Conservation (phyloP, 2,329 filamentous ascomycete genomes). For the Exophiala phaeomuriformis region DNA sequence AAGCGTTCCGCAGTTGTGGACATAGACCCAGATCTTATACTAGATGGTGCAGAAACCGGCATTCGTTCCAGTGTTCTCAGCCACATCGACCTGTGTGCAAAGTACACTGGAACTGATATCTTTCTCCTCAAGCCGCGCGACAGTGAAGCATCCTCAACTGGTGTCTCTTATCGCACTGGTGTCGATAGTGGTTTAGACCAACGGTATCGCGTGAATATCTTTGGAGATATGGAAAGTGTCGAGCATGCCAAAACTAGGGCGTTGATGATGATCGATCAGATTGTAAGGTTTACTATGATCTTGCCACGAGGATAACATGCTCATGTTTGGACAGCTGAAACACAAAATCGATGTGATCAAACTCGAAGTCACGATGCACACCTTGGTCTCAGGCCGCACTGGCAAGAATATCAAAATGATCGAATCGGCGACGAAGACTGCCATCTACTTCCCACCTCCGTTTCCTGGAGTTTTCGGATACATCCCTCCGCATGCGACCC, state of each 20-base stretch:
- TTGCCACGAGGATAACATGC: background rate
- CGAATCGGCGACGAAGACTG: conserved; percentile 88
- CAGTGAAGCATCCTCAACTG: conserved; percentile 64
- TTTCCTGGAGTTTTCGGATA: conserved; percentile 91
- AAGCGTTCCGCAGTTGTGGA: conserved; percentile 90
- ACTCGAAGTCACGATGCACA: conserved; percentile 80
- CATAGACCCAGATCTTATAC: conserved; percentile 82
- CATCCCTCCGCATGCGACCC: conserved; percentile 69
- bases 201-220: conserved; percentile 86
- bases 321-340: conserved; percentile 39
- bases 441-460: conserved; percentile 94
- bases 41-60: conserved; percentile 61
- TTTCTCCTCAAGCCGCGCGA: conserved; percentile 90
- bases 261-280: conserved; percentile 92
- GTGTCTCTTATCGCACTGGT: conserved; percentile 59
- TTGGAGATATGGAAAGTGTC: conserved; percentile 87
- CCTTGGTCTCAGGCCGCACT: conserved; percentile 83
- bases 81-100: conserved; percentile 78
- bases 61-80: conserved; percentile 70
- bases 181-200: conserved; percentile 79
- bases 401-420: conserved; percentile 97
- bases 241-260: conserved; percentile 96
- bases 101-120: conserved; percentile 89
- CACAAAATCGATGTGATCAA: conserved; percentile 66
- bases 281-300: conserved; percentile 48